These are phyloP conservation scores for Kokia cookei DNA, from an alignment of 441 rosid genomes.

Conservation along the genomic window DNA sequence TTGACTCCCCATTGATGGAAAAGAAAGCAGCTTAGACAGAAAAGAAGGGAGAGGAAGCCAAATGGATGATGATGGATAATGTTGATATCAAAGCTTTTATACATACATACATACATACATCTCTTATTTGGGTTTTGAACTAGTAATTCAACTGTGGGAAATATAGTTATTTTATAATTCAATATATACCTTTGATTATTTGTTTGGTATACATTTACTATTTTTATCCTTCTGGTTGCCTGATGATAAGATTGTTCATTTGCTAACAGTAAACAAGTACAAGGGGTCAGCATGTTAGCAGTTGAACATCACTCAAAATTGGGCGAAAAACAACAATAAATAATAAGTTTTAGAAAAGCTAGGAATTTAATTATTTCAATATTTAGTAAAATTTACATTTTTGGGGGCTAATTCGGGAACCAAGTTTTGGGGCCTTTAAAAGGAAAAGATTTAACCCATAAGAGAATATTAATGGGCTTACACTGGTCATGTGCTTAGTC, in stretches of 20 bases:
- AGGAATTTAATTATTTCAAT: background rate
- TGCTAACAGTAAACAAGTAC: background rate
- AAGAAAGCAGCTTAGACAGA: background rate
- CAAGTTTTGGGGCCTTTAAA: background rate
- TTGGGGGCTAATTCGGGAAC: background rate
- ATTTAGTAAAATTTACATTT: background rate
- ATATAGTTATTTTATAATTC: background rate
- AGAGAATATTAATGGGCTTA: background rate
- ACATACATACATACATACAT: too few species aligned
- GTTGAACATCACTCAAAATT: background rate
- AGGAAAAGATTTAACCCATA: background rate
- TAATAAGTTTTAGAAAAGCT: too few species aligned
- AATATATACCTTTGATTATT: background rate
- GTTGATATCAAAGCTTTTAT: background rate
- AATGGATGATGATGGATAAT: background rate
- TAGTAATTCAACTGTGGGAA: background rate
- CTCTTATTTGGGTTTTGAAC: background rate
- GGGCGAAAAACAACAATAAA: too few species aligned
- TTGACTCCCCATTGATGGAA: conserved; percentile 46
- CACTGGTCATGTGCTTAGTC: background rate
- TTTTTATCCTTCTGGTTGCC: background rate
- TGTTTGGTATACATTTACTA: background rate
- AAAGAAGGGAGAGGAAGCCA: background rate
- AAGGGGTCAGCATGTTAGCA: background rate
- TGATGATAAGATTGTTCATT: background rate